Base-by-base conservation (phyloP, 2,329 filamentous ascomycete genomes). In the Ophiostoma sp. region DNA sequence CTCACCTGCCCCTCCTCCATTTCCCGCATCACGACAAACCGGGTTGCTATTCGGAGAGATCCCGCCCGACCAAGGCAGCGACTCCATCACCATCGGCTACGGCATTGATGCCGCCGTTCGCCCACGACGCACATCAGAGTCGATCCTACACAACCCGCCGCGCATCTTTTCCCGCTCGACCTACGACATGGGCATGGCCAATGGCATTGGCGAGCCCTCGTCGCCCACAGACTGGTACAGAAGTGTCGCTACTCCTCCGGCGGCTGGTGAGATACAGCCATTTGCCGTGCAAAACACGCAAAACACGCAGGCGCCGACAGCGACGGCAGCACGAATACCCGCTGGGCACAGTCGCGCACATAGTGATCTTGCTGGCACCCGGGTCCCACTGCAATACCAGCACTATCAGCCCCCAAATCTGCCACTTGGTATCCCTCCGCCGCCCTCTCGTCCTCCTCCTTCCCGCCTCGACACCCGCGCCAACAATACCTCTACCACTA, bases 31-130 rank as follows among this genome's bases (percentile, higher is more conserved):
- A 78, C 71, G 67, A 72, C 74, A 81, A 67, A 82, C 83, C 69
- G 84, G 84, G 72, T 85, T 91, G 48, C 80, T 94, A 27, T 94
- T 94, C 80, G 91, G 91, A 52, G 92, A 94, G 78, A 85, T 94
- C 74, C 80, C 88, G 36, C 84, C 87, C n/a, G 82, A 87, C 52
- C 83, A 87, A 74, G 83, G 82, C 74, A 82, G 82, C 75, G 82
- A 86, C 74, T 76, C 82, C 35, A 78, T 82, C 27, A 80, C 84
- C 67, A 80, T 83, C 68, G 88, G 87, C 5, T 88, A 87, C 79
- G 89, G 89, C 68, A 90, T 90, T 73, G 81, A 85, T 72, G 62
- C 39, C 15, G 78, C 79, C 44, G 76, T 81, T 67, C 80, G 84
- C 68, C 81, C 83, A 72, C 83, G 89, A 73, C 85, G 89, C 78